Base-by-base conservation (phyloP, 192 early-diverging fungal species). In the Allomyces macrogynus region DNA sequence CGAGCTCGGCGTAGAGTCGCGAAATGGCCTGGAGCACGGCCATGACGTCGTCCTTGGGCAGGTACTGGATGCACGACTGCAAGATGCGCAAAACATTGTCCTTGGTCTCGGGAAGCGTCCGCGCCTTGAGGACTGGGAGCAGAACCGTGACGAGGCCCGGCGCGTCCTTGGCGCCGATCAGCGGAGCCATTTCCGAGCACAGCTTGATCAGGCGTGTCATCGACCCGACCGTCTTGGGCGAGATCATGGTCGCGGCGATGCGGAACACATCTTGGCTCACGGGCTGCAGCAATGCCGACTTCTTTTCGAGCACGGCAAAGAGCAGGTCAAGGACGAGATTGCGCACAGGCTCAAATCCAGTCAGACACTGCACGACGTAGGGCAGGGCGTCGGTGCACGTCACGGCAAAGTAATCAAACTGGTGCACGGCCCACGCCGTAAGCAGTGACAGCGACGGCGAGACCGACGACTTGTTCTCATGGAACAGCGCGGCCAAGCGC, bases 401-500 rank as follows among this genome's bases (percentile, higher is more conserved):
- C 40, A 4, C 57, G 3, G 11, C 16, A n/a, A 57, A 57, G 12
- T 3, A 14, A 14, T 57, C 49, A 57, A 57, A 57, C 16, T 57
- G 71, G 26, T 80, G 75, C 43, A 77, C 74, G 8, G 91, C 76
- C 95, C 95, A 97, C 3, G 82, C 75, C 10, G 72, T 67, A 42
- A 99, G 76, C 44, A 97, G 72, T 65, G 84, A 78, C 74, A 95
- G 75, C 24, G 95, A 71, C 0, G 85, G 76, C 1, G 87, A 90
- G 4, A 90, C 82, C 54, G 85, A 80, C 72, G 97, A 93, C 5
- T 92, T 92, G 70, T 90, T 92, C 70, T 99, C 96, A 20, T 69
- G 69, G 26, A 76, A 77, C 23, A 97, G 77, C 18, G 74, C 80
- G 24, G 80, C 72, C 18, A 99, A 71, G 24, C 90, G 82, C 14